Percentiles rank a stretch among this genome's conserved stretches.
Conservation (phyloP, 2,329 filamentous ascomycete genomes). For the Arachnomyces sp. region DNA sequence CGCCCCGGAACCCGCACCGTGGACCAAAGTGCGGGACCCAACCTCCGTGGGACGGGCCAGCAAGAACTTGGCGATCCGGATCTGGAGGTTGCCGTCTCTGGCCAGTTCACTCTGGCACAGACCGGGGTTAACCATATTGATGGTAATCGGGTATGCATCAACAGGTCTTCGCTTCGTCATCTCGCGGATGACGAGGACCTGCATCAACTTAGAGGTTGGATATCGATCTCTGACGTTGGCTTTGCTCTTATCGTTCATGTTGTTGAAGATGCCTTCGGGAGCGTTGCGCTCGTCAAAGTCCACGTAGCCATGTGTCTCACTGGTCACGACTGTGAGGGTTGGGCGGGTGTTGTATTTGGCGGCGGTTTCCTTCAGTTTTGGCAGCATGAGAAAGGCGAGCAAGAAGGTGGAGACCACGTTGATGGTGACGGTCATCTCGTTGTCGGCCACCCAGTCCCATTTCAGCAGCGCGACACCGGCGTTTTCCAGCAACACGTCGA, state of each 20-base stretch:
- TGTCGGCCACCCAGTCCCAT: constrained; percentile 21
- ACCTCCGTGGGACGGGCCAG: constrained; percentile 36
- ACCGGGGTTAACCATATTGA: constrained; percentile 46
- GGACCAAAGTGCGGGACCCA: constrained; percentile 35
- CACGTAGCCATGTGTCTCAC: constrained; percentile 32
- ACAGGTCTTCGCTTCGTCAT: constrained; percentile 18
- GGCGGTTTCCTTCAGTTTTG: constrained; percentile 30
- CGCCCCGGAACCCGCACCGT: constrained; percentile 24
- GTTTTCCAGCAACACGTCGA: constrained; percentile 34
- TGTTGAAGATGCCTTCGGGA: constrained; percentile 23
- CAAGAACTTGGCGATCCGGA: constrained; percentile 23
- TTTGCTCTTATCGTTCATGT: constrained; percentile 25
- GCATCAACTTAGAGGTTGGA: constrained; percentile 36
- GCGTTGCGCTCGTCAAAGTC: constrained; percentile 26
- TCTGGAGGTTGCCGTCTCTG: not conserved
- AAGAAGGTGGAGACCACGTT: constrained; percentile 35
- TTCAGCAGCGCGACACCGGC: constrained; percentile 25
- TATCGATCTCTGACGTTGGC: constrained; percentile 32
- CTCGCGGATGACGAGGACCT: constrained; percentile 33
- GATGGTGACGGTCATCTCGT: constrained; percentile 36
- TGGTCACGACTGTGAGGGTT: constrained; percentile 27
- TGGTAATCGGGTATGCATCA: constrained; percentile 28
- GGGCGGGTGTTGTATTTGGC: constrained; percentile 19
- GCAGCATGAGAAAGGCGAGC: constrained; percentile 18
- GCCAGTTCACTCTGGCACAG: constrained; percentile 32